A percentile compares a stretch with the other conserved stretches of the same genome.
Evolutionary conservation across 352 stramenopile genomes (phyloP).

Genomic region (Globisporangium yorkense): DNA sequence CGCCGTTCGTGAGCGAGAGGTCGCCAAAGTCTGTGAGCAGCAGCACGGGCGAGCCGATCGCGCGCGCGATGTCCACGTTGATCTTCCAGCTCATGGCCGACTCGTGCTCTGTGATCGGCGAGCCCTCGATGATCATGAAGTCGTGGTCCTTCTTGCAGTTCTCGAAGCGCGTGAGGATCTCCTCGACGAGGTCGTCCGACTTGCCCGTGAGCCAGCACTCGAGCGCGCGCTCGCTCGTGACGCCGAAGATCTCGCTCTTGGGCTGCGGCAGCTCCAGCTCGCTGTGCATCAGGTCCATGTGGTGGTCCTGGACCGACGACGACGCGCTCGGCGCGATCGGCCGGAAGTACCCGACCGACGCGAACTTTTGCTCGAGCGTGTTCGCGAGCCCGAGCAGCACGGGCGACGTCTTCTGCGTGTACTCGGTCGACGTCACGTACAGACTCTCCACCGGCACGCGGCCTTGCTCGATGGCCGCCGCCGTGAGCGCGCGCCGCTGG

Average conservation of each 20-base stretch:
- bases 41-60: constrained; percentile 55
- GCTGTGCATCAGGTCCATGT: constrained; percentile 63
- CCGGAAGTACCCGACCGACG: constrained; percentile 70
- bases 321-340: constrained; percentile 45
- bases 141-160: constrained; percentile 48
- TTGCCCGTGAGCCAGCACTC: constrained; percentile 50
- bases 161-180: constrained; percentile 64
- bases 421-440: constrained; percentile 66
- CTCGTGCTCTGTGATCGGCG: constrained; percentile 57
- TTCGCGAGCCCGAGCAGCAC: constrained; percentile 63
- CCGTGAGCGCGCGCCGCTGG: constrained; percentile 23
- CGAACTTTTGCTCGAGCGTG: constrained; percentile 71
- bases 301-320: constrained; percentile 40
- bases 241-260: constrained; percentile 45
- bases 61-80: constrained; percentile 72
- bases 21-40: constrained; percentile 51
- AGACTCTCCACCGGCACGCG: constrained; percentile 48
- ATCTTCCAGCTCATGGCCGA: constrained; percentile 75
- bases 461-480: constrained; percentile 26
- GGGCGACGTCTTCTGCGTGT: constrained; percentile 54
- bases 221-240: constrained; percentile 49
- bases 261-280: constrained; percentile 45
- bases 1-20: constrained; percentile 17
- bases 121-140: constrained; percentile 84
- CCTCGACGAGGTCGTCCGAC: constrained; percentile 59